Evolutionary conservation across 441 rosid genomes (phyloP), one percentile per base, ranked within the genome.

Genomic region (Bruguiera hainesii): DNA sequence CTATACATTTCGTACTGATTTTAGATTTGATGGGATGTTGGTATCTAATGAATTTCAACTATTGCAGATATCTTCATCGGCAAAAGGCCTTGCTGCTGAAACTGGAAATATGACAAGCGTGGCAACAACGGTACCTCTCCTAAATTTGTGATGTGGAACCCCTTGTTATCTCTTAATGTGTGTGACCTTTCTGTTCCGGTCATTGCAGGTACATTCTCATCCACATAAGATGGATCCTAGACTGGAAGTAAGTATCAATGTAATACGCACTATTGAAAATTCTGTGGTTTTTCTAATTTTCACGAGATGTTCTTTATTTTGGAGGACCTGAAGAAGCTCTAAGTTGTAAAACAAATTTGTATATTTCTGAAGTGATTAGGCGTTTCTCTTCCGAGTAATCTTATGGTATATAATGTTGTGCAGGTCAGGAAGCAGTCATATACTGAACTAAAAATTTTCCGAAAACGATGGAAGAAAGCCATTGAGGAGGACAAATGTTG

Each of bases 381-480:
- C 18, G 13, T 7, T 64, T 11, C 20, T 39, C 37, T 20, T 26
- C 42, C 0, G 8, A 37, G 29, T 11, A 4, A 33, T 52, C 25
- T 23, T 10, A 35, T 62, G 35, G 61, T 13, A 11, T 63, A n/a
- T 56, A 9, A 39, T 49, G 49, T 77, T 28, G 25, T 33, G 65
- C 74, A 88, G 93, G 87, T 88, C 71, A 84, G 93, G 74, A 84
- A 86, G 69, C 89, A 84, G 67, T 88, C 93, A 0, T 88, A 46
- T 30, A 39, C 64, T 0, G 93, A 88, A 69, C 69, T 78, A 42
- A 65, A 72, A 50, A 71, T 80, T 33, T 88, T 88, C 67, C 67
- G 35, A 20, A 66, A 60, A 66, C 73, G 94, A 67, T 88, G 94
- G 94, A 63, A 65, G 29, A 65, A 48, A 21, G 94, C 91, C 48